Conservation (phyloP, 176 grass and related monocot genomes). For the bread wheat (Triticum aestivum) region IWGSC_CS_RefSeq_v2.1 NC_057810.1:540477339-540477838, state of each 20-base stretch:
- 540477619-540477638: slow-evolving; percentile 21
- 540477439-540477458: not conserved
- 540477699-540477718: slow-evolving; percentile 10
- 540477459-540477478: not conserved
- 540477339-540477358: not conserved
- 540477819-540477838: not conserved
- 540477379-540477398: not conserved
- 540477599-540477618: slow-evolving; percentile 14
- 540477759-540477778: not conserved
- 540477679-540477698: slow-evolving; percentile 16
- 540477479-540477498: not conserved
- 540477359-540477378: not conserved
- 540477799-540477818: not conserved
- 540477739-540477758: not conserved
- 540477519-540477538: not conserved
- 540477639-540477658: slow-evolving; percentile 9
- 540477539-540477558: not conserved
- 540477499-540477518: not conserved
- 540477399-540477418: not conserved
- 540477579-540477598: not conserved
- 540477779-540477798: not conserved
- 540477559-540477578: slow-evolving; percentile 10
- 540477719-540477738: not conserved
- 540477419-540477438: not conserved
- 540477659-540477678: too few species aligned